Percentiles rank a stretch among this genome's conserved stretches.
phyloP scores from a whole-genome alignment of 495 filamentous ascomycete species.

The Venustampulla echinocandica region DNA sequence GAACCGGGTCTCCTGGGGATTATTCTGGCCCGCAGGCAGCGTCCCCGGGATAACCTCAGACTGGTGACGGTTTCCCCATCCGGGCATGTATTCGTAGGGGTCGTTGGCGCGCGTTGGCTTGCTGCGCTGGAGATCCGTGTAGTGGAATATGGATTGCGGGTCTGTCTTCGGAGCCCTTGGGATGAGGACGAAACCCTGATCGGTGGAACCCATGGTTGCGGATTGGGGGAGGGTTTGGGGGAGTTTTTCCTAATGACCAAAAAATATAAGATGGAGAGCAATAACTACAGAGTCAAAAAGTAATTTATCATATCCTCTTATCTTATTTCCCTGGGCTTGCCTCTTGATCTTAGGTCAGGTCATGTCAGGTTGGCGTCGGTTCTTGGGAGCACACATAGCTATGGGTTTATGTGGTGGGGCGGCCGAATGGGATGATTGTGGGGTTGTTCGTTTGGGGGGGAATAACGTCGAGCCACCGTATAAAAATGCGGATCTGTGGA shows the following conservation, averaged over 20 bases:
- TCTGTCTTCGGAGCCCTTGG: constrained; percentile 4
- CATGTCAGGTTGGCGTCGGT: too few relatives aligned
- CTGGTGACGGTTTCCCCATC: constrained; percentile 28
- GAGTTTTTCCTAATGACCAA: too few relatives aligned
- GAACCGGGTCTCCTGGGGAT: constrained; percentile 58
- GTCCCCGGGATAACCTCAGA: constrained; percentile 19
- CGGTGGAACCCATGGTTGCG: too few relatives aligned
- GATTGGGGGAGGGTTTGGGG: too few relatives aligned
- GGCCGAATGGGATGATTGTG: not conserved
- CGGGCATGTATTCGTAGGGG: constrained; percentile 36
- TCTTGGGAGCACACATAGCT: too few relatives aligned
- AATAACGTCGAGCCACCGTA: too few relatives aligned
- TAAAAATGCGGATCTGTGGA: not conserved
- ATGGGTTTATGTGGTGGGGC: not conserved
- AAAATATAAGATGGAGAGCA: too few relatives aligned
- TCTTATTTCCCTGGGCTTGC: too few relatives aligned
- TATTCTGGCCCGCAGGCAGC: constrained; percentile 48
- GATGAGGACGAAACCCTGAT: constrained; percentile 2
- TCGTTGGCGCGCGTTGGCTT: constrained; percentile 38
- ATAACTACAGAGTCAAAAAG: too few relatives aligned
- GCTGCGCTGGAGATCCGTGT: constrained; percentile 45
- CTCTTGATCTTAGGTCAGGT: too few relatives aligned
- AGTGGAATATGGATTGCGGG: constrained; percentile 46
- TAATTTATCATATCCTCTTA: too few relatives aligned
- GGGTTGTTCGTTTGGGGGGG: not conserved